Evolutionary conservation across 805 yeast species (phyloP).

Genomic region (Cyberlindnera petersonii): DNA sequence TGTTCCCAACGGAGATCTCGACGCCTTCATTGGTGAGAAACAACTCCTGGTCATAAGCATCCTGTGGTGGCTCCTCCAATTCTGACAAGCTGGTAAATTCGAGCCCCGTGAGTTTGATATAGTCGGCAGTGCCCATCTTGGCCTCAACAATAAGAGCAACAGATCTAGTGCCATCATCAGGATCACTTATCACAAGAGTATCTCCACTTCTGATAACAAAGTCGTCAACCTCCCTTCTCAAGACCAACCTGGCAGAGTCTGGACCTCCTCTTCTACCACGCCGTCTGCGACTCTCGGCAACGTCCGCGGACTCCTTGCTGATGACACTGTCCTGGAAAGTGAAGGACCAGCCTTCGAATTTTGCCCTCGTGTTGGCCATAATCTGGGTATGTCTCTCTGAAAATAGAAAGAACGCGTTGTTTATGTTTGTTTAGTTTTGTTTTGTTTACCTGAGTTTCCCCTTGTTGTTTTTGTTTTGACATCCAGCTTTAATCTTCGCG

Average conservation of each 20-base stretch:
- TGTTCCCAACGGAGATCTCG: slow-evolving; percentile 39
- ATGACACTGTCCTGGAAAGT: slow-evolving; percentile 8
- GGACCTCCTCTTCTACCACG: slow-evolving; percentile 17
- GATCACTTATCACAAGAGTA: slow-evolving; percentile 40
- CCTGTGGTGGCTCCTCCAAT: slow-evolving; percentile 30
- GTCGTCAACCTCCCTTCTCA: slow-evolving; percentile 44
- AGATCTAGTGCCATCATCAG: slow-evolving; percentile 31
- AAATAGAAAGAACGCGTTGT: too few relatives aligned
- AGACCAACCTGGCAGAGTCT: slow-evolving; percentile 10
- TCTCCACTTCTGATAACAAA: slow-evolving; percentile 51
- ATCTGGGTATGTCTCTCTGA: not conserved
- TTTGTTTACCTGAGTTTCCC: too few relatives aligned
- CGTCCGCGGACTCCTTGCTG: not conserved
- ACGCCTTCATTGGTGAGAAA: slow-evolving; percentile 50
- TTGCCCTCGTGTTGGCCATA: slow-evolving; percentile 22
- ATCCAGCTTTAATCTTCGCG: too few relatives aligned
- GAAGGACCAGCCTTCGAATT: slow-evolving; percentile 24
- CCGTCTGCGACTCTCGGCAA: slow-evolving; percentile 1
- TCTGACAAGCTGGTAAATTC: slow-evolving; percentile 45
- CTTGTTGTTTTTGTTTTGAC: too few relatives aligned
- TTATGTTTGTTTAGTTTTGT: too few relatives aligned
- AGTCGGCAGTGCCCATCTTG: slow-evolving; percentile 44
- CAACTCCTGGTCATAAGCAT: slow-evolving; percentile 40
- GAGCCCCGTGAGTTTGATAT: slow-evolving; percentile 44
- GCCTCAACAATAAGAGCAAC: slow-evolving; percentile 51